Conservation (phyloP, 768 basidiomycete species). For the Rhodotorula toruloides region DNA sequence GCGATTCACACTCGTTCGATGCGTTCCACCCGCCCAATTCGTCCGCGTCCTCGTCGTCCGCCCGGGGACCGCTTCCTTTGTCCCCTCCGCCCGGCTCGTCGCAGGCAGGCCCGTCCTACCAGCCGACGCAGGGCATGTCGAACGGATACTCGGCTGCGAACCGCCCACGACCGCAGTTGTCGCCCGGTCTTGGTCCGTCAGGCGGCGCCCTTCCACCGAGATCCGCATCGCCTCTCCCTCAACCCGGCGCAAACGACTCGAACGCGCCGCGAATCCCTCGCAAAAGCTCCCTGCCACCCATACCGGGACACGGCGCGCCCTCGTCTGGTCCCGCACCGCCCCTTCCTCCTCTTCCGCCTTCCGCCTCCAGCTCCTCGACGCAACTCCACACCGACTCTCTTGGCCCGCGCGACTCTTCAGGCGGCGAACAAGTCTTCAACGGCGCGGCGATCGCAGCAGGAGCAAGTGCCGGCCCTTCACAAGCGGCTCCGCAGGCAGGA, state of each 20-base stretch:
- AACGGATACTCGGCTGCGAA: neutral
- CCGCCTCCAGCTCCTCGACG: constrained; percentile 9
- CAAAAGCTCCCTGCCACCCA: constrained; percentile 6
- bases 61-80: neutral
- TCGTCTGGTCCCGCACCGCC: neutral
- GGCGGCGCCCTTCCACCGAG: neutral
- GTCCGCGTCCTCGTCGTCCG: neutral
- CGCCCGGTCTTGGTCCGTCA: neutral
- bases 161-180: constrained; percentile 8
- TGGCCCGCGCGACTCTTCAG: constrained; percentile 10
- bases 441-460: constrained; percentile 3
- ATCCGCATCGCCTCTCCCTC: neutral
- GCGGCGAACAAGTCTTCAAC: constrained; percentile 24
- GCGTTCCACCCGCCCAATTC: neutral
- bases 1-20: neutral
- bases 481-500: no score
- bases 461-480: neutral
- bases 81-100: neutral
- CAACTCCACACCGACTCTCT: neutral
- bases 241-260: neutral
- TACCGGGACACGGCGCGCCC: neutral
- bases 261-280: constrained; percentile 1
- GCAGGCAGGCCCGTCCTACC: no score
- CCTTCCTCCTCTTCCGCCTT: constrained; percentile 10
- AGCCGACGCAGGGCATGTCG: no score